Base-by-base conservation (phyloP, 2,329 filamentous ascomycete genomes). In the Grosmannia huntii region DNA sequence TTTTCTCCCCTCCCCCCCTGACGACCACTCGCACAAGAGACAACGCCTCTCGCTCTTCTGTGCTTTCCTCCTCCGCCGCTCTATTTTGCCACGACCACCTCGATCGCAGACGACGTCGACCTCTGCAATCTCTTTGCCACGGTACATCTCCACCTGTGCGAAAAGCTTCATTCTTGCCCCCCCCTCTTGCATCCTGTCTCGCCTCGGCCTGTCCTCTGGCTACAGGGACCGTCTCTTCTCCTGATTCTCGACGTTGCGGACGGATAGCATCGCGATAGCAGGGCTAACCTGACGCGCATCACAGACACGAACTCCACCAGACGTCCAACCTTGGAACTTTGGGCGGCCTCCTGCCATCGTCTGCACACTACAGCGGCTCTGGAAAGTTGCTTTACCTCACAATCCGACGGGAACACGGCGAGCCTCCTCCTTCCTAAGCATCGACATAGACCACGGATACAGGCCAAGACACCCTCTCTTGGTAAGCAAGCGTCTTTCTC, bases 281-380 rank as follows among this genome's bases (percentile, higher is more conserved):
- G 51, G 52, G 41, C 60, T 61, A 57, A 61, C 57, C 16, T 7
- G 55, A 57, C 55, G 44, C 55, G 31, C 55, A 59, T 23, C 3
- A 7, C 31, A 38, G 33, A 33, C n/a, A 27, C 36, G 23, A 46
- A 36, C 3, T 21, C 19, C 53, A 41, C 36, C 36, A 38, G 41
- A 41, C 21, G 36, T 19, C 36, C 36, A 38, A 14, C 36, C 36
- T 38, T 3, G 44, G n/a, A 46, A 21, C n/a, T 19, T 46, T 12
- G 19, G 44, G 44, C 21, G 14, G 19, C 19, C 21, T 21, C 44
- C n/a, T 48, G 44, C 44, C 44, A 11, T 23, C n/a, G 9, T n/a
- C 44, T 48, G 44, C 44, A n/a, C n/a, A 3, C 44, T n/a, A 23
- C 44, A 48, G n/a, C 44, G 44, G 44, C 21, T 23, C 21, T 48